Base-by-base conservation (phyloP, 2,329 filamentous ascomycete species). In the Aspergillus candidus region DNA sequence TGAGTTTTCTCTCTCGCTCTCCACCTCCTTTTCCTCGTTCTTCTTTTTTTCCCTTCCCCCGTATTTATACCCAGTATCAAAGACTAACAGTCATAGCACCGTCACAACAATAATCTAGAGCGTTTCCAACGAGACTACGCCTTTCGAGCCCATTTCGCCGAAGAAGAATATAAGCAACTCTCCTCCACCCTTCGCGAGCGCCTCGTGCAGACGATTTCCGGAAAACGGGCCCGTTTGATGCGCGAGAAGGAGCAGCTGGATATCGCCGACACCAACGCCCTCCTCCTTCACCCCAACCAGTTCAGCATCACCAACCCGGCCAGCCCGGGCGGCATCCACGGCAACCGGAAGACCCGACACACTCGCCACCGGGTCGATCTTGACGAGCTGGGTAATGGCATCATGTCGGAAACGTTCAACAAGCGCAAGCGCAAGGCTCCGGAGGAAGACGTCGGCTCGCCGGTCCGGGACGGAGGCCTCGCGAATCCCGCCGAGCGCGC, bases 231-330 rank as follows among this genome's bases (percentile, higher is more conserved):
- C 44, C 70, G 76, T 32, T 65, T 84, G 45, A 72, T 79, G 65
- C 76, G 77, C 47, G 80, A 84, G 57, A 84, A 83, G 59, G 80
- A 84, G 54, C 79, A 82, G 57, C 68, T 84, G 17, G 81, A 84
- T 52, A 77, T 83, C 47, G 78, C 78, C 3, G 80, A 84, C 61
- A 82, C 76, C 61, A 83, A 81, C 56, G 78, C 80, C 6, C 72
- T 82, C 41, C 74, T 83, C 10, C 72, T 83, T 6, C 78, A 84
- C 49, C 80, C 80, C 11, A 82, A 77, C 49, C 80, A 84, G 53
- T 83, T 82, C 66, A 80, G 76, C 60, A 79, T 83, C 49, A 79
- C 77, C 52, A 78, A 82, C 48, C 79, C 78, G n/a, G 72, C 74
- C 13, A 82, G 77, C 46, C 80, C 80, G 15, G 79, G 79, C 37